phyloP scores from a whole-genome alignment of 768 basidiomycete genomes.

The Lentinula sp. region DNA sequence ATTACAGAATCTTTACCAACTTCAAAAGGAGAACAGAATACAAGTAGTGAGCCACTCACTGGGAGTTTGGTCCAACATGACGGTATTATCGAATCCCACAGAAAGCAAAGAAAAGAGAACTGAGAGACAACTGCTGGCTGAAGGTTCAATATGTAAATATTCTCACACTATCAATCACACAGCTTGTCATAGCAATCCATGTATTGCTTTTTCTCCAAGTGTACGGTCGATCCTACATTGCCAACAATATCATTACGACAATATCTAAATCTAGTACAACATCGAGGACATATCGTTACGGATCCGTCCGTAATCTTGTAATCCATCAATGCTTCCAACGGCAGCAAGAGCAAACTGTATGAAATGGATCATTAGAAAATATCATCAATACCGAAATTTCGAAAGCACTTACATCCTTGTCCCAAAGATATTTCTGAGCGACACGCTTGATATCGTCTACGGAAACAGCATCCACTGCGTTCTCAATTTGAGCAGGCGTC shows the following conservation, averaged over 20 bases:
- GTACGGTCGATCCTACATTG: neutral
- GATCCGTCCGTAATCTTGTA: conserved; percentile 91
- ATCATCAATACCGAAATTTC: neutral
- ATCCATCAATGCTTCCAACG: conserved; percentile 83
- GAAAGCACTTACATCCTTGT: conserved; percentile 70
- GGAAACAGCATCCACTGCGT: conserved; percentile 84
- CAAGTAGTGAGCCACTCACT: neutral
- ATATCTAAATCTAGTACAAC: conserved; percentile 48
- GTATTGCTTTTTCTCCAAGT: neutral
- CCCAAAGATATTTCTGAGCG: conserved; percentile 96
- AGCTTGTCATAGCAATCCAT: neutral
- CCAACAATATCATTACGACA: neutral
- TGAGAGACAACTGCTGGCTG: neutral
- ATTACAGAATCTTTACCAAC: conserved; percentile 16
- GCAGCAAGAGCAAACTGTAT: conserved; percentile 79
- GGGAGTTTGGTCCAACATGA: neutral
- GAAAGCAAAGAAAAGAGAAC: neutral
- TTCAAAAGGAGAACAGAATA: neutral
- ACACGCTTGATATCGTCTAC: conserved; percentile 88
- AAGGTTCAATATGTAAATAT: neutral
- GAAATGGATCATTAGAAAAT: conserved; percentile 7
- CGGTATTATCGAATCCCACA: neutral
- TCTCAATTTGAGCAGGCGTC: conserved; percentile 92
- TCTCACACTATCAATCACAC: neutral
- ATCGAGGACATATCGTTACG: conserved; percentile 79